Conservation (phyloP, 2,329 filamentous ascomycete species). For the Penicillium sp. region DNA sequence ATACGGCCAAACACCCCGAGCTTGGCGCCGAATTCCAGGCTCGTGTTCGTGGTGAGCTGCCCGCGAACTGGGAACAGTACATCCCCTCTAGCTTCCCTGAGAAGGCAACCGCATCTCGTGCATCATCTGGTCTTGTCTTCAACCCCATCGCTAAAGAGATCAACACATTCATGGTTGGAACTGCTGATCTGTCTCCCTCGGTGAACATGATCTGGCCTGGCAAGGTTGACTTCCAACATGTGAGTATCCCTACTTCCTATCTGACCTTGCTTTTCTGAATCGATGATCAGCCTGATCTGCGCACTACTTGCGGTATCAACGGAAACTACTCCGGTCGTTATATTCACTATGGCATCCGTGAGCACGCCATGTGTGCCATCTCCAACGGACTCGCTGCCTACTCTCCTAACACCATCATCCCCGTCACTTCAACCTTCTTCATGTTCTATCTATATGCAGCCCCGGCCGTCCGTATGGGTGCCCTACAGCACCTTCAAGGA, state of each 20-base stretch:
- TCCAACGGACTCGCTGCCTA: constrained; percentile 72
- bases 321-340: constrained; percentile 54
- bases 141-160: constrained; percentile 54
- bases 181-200: constrained; percentile 55
- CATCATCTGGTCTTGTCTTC: constrained; percentile 50
- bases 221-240: constrained; percentile 54
- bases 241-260: constrained; percentile 25
- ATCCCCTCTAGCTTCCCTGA: constrained; percentile 53
- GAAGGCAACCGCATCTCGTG: constrained; percentile 52
- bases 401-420: constrained; percentile 55
- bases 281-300: constrained; percentile 26
- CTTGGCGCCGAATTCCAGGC: constrained; percentile 51
- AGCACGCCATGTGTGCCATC: constrained; percentile 70
- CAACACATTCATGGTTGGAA: constrained; percentile 55
- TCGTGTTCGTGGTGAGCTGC: constrained; percentile 51
- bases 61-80: constrained; percentile 50
- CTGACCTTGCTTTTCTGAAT: constrained; percentile 5
- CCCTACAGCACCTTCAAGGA: constrained; percentile 54
- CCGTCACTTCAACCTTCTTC: constrained; percentile 61
- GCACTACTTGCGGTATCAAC: constrained; percentile 38
- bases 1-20: constrained; percentile 48
- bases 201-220: constrained; percentile 58
- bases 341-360: constrained; percentile 61
- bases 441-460: constrained; percentile 64
- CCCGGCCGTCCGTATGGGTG: constrained; percentile 61